Conservation (phyloP, 345 rosid species). For the Hirschfeldia incana region DNA sequence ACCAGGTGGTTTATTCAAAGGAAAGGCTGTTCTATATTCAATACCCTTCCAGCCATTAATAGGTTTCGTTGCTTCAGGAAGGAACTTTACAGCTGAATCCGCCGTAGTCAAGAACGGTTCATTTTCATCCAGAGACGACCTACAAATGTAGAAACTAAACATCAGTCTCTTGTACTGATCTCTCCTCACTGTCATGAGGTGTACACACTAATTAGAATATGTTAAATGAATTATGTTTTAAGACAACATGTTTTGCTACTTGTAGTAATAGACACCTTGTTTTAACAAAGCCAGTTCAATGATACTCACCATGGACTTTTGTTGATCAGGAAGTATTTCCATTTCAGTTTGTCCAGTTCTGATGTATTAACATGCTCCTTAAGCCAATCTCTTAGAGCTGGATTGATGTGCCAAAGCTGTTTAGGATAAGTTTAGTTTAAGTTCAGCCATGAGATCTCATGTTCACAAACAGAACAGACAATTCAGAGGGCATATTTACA, state of each 20-base stretch:
- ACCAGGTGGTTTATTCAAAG: conserved; percentile 73
- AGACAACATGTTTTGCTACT: background rate
- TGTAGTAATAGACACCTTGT: background rate
- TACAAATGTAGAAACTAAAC: conserved; percentile 37
- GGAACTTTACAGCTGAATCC: conserved; percentile 78
- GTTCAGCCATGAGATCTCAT: conserved; percentile 16
- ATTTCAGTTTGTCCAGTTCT: conserved; percentile 64
- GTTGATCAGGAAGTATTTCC: conserved; percentile 76
- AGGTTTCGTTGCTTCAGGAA: conserved; percentile 66
- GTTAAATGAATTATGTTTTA: background rate
- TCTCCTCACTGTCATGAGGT: conserved; percentile 4
- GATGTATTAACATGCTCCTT: conserved; percentile 67
- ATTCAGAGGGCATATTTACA: no score
- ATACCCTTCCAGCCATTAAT: conserved; percentile 88
- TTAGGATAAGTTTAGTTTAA: conserved; percentile 12
- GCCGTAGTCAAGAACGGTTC: conserved; percentile 77
- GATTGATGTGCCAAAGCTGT: conserved; percentile 88
- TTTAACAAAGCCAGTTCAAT: conserved; percentile 4
- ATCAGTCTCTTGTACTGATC: conserved; percentile 7
- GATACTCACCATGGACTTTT: conserved; percentile 82
- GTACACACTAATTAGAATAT: background rate
- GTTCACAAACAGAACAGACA: background rate
- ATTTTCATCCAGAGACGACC: conserved; percentile 94
- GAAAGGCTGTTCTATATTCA: conserved; percentile 83
- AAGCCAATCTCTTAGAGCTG: conserved; percentile 78